Evolutionary conservation across 345 rosid species (phyloP), one percentile per base, ranked within the genome.

Genomic region (Citrus medica): DNA sequence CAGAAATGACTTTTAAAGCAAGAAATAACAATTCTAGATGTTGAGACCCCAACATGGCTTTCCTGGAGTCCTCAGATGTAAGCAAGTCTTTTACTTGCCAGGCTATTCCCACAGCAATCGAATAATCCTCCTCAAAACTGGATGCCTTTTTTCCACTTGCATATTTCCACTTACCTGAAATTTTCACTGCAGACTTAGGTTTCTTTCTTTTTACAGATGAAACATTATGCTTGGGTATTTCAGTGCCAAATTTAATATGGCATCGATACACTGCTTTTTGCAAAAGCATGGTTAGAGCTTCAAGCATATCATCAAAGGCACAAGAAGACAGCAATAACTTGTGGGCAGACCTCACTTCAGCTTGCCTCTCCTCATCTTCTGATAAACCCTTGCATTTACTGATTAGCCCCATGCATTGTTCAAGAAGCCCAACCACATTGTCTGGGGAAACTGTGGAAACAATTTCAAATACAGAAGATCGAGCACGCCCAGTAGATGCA

Each of bases 31-130:
- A 78, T 70, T 92, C 97, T 69, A 89, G 84, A 85, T 76, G 71
- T 69, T 83, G 88, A 85, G 94, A 92, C 51, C 77, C 84, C 62
- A 94, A 73, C 55, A 90, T 30, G 37, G 90, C 95, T 74, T 85
- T 87, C 84, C 85, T 83, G 56, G 83, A 62, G 59, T 88, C 89
- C 83, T 89, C 93, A 2, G 61, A 80, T 65, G 35, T 73, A 77
- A 96, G 91, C 64, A 96, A 76, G 73, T 91, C 95, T 84, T 89
- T 92, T 84, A 96, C 83, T 74, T 96, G 98, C 97, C 98, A 96
- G 46, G 98, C 89, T 86, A 92, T 83, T 79, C 97, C 99, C 64
- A 89, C 87, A 82, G 95, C 86, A 80, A 85, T 80, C 67, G 67
- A 82, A 82, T 91, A 96, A 85, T 90, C 97, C 60, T 89, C 88